Conservation (phyloP, 139 green algal genomes). For the Picochlorum sp. region DNA sequence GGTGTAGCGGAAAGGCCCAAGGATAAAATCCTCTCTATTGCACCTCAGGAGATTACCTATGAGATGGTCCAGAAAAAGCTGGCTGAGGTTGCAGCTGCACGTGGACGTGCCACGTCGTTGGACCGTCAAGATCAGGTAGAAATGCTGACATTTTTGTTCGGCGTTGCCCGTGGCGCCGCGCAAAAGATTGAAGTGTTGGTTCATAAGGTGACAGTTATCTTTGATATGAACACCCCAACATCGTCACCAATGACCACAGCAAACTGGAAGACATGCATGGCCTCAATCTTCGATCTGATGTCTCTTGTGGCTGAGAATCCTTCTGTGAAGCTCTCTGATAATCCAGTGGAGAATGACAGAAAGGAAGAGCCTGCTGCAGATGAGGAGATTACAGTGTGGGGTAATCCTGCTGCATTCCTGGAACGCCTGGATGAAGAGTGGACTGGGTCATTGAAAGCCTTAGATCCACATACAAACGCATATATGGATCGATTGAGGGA, state of each 20-base stretch:
- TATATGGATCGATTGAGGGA: constrained; percentile 92
- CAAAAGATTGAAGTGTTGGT: constrained; percentile 67
- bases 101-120: constrained; percentile 73
- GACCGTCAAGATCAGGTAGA: constrained; percentile 88
- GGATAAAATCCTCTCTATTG: constrained; percentile 80
- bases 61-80: constrained; percentile 94
- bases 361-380: constrained; percentile 38
- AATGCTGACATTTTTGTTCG: constrained; percentile 83
- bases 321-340: constrained; percentile 45
- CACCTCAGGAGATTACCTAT: constrained; percentile 89
- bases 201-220: constrained; percentile 82
- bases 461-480: constrained; percentile 94
- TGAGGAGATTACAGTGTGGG: constrained; percentile 60
- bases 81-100: constrained; percentile 71
- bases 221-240: constrained; percentile 85
- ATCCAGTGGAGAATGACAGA: constrained; percentile 54
- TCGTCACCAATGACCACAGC: constrained; percentile 66
- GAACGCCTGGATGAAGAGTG: constrained; percentile 98
- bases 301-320: constrained; percentile 11
- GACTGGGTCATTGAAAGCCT: constrained; percentile 88
- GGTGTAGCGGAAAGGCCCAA: constrained; percentile 39
- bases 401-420: constrained; percentile 88
- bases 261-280: constrained; percentile 72
- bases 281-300: constrained; percentile 51
- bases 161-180: constrained; percentile 70